Conservation (phyloP, 345 rosid genomes). For the Eutrema japonicum region DNA sequence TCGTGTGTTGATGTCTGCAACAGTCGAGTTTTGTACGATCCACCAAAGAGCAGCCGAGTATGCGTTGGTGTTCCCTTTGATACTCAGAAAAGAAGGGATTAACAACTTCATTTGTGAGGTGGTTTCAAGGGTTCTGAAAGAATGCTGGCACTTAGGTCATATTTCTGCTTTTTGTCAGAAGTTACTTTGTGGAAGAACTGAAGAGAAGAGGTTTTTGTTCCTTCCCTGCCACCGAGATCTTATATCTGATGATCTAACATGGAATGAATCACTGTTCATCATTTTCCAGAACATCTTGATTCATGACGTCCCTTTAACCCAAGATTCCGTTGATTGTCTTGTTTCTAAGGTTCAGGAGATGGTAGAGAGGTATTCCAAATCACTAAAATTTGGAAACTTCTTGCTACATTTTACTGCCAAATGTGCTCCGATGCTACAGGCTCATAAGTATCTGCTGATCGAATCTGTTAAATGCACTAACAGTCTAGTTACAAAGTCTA, state of each 20-base stretch:
- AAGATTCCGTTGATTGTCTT: slow-evolving; percentile 64
- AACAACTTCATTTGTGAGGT: slow-evolving; percentile 63
- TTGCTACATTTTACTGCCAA: slow-evolving; percentile 60
- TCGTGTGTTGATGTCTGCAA: slow-evolving; percentile 60
- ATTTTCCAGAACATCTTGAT: slow-evolving; percentile 65
- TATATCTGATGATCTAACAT: slow-evolving; percentile 58
- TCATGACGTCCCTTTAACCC: slow-evolving; percentile 59
- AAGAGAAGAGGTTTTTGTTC: slow-evolving; percentile 50
- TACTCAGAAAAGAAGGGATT: slow-evolving; percentile 61
- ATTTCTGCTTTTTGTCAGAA: slow-evolving; percentile 73
- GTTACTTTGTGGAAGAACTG: slow-evolving; percentile 59
- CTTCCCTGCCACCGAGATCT: slow-evolving; percentile 65
- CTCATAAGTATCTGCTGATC: slow-evolving; percentile 55
- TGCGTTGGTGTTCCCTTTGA: slow-evolving; percentile 59
- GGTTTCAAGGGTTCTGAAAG: slow-evolving; percentile 61
- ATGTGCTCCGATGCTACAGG: slow-evolving; percentile 51
- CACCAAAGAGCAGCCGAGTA: slow-evolving; percentile 70
- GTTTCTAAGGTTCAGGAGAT: slow-evolving; percentile 44
- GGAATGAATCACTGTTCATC: slow-evolving; percentile 69
- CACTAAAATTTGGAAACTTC: slow-evolving; percentile 74
- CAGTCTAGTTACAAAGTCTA: slow-evolving; percentile 68
- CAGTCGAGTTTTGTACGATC: slow-evolving; percentile 65
- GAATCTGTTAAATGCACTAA: slow-evolving; percentile 65
- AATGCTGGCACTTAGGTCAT: slow-evolving; percentile 78
- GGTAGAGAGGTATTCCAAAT: slow-evolving; percentile 55